Percentiles rank a stretch among this genome's conserved stretches.
Evolutionary conservation across 306 rosid genomes (phyloP).

Genomic region (Sophora flavescens): DNA sequence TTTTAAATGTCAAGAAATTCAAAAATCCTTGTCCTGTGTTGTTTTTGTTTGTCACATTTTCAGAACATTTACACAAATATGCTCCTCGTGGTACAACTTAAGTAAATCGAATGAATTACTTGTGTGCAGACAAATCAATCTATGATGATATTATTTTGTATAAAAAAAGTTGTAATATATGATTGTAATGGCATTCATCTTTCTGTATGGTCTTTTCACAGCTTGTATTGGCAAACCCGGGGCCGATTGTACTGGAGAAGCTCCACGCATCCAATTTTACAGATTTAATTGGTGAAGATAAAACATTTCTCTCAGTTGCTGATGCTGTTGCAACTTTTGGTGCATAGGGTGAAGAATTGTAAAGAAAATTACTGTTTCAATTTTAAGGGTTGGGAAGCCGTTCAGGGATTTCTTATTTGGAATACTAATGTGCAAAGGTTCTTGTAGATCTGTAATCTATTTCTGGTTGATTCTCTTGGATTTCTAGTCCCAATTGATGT

Average conservation of each 20-base stretch:
- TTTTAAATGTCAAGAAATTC: too few species aligned
- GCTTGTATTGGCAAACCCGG: slow-evolving; percentile 86
- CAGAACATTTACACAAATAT: not conserved
- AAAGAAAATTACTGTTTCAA: slow-evolving; percentile 9
- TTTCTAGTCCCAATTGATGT: not conserved
- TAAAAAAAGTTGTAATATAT: not conserved
- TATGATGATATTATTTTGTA: not conserved
- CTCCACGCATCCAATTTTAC: slow-evolving; percentile 66
- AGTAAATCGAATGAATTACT: slow-evolving; percentile 16
- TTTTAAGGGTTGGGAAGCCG: not conserved
- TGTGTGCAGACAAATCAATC: slow-evolving; percentile 2
- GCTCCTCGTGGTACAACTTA: not conserved
- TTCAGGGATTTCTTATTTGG: slow-evolving; percentile 10
- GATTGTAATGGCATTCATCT: not conserved
- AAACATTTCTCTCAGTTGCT: slow-evolving; percentile 71
- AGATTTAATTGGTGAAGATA: slow-evolving; percentile 62
- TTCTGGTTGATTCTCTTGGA: not conserved
- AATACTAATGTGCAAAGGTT: too few species aligned
- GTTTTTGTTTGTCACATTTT: not conserved
- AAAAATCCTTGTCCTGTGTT: not conserved
- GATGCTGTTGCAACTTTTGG: slow-evolving; percentile 68
- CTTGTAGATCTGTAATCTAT: not conserved
- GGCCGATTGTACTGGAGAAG: slow-evolving; percentile 74
- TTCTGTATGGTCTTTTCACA: slow-evolving; percentile 24
- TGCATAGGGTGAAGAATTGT: slow-evolving; percentile 42